Base-by-base conservation (phyloP, 2,329 filamentous ascomycete genomes). In the Mariannaea elegans region DNA sequence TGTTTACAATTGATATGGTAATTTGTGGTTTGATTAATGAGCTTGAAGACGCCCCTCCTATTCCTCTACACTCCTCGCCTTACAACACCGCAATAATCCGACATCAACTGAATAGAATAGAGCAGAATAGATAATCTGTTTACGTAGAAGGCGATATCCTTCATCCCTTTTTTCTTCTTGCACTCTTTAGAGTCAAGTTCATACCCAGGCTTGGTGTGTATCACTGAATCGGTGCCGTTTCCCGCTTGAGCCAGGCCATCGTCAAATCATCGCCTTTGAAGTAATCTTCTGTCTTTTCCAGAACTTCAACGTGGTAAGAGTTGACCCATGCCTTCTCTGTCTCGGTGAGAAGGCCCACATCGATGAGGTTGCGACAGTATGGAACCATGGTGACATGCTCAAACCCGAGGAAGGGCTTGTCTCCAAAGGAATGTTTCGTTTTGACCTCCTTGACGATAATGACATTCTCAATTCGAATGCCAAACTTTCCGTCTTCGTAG, bases 321-420 rank as follows among this genome's bases (percentile, higher is more conserved):
- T 98, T 97, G 66, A 99, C 79, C 92, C 94, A 99, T 61, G 85
- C 78, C 79, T 90, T 91, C 80, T 99, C 95, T 12, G 80, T 82
- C 4, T 82, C 80, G 0, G 88, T 93, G 66, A 99, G 78, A 31
- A 97, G 80, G 50, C 75, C 82, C 54, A 84, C 80, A 69, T 98
- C 91, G 64, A 97, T 93, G 65, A 99, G 80, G 62, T 93, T 97
- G 62, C 89, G 87, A 78, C 94, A 97, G 78, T 97, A 93, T 0
- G 95, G 95, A 16, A 94, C 93, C 93, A 99, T 93, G 0, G 95
- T 99, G 65, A 98, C 93, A 76, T 97, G 92, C 80, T 99, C 94
- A 68, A 99, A 99, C 3, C 94, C 93, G 32, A 98, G 82, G 78
- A 92, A 99, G 2, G 94, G 90, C 80, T 97, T 97, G 70, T 97